phyloP scores from a whole-genome alignment of 1,139 yeast species.

The Yamadazyma membranifaciens region DNA sequence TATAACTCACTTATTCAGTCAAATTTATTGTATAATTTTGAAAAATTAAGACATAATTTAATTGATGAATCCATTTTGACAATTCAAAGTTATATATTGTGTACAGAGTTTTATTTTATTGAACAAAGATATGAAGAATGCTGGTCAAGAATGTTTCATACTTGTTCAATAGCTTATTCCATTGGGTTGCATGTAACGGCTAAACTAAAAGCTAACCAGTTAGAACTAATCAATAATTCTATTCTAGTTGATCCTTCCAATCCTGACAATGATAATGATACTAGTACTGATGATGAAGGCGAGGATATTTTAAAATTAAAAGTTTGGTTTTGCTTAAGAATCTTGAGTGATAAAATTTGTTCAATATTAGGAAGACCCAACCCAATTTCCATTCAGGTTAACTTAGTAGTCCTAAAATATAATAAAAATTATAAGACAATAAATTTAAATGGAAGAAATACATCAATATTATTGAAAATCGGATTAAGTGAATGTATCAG shows the following conservation, averaged over 20 bases:
- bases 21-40: conserved; percentile 35
- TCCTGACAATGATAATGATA: neutral
- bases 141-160: conserved; percentile 49
- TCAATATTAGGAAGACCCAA: conserved; percentile 56
- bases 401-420: conserved; percentile 32
- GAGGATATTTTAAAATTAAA: conserved; percentile 37
- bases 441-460: conserved; percentile 24
- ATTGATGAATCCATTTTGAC: conserved; percentile 47
- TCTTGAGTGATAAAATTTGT: conserved; percentile 48
- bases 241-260: conserved; percentile 1
- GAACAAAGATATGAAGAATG: conserved; percentile 50
- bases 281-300: conserved; percentile 25
- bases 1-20: conserved; percentile 24
- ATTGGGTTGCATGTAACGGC: conserved; percentile 52
- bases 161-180: conserved; percentile 49
- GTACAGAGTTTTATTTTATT: conserved; percentile 49
- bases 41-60: conserved; percentile 44
- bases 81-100: conserved; percentile 48
- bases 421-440: conserved; percentile 18
- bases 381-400: conserved; percentile 52
- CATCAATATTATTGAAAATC: conserved; percentile 35
- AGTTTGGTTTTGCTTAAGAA: conserved; percentile 51
- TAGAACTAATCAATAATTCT: conserved; percentile 12
- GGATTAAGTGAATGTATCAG: conserved; percentile 52
- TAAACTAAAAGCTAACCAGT: conserved; percentile 19